Evolutionary conservation across 139 green algal genomes (phyloP).

Genomic region (Chlorella sorokiniana): DNA sequence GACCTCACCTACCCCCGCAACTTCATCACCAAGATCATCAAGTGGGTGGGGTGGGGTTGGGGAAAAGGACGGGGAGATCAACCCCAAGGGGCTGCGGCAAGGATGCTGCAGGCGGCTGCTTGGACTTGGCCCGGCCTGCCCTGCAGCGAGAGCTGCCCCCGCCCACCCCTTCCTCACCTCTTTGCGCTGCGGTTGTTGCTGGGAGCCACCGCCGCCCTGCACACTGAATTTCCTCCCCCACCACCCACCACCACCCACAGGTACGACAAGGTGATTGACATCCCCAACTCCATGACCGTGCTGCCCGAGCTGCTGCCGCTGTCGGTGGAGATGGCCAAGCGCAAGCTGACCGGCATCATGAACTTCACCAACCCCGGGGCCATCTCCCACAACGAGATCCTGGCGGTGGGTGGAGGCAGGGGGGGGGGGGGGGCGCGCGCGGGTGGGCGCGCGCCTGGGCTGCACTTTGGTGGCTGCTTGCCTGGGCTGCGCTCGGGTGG

Average conservation of each 20-base stretch:
- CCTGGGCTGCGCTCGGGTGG: no score
- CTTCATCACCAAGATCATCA: conserved; percentile 99
- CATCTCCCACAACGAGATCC: conserved; percentile 97
- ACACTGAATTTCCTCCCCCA: neutral
- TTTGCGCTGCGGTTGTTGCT: no score
- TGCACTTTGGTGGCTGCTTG: no score
- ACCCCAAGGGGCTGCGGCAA: no score
- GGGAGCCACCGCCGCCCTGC: no score
- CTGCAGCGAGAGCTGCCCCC: neutral
- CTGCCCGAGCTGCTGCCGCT: conserved; percentile 94
- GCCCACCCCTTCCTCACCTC: neutral
- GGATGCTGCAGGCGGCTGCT: neutral
- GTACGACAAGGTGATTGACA: conserved; percentile 82
- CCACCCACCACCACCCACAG: neutral
- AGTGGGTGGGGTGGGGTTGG: conserved; percentile 33
- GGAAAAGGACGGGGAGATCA: no score
- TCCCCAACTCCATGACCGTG: conserved; percentile 98
- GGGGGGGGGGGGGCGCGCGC: no score
- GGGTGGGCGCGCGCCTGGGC: no score
- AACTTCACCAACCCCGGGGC: conserved; percentile 98
- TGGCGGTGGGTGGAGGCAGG: conserved; percentile 79
- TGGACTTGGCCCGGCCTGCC: neutral
- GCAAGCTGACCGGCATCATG: conserved; percentile 92
- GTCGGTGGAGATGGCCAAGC: conserved; percentile 90
- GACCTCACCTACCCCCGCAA: conserved; percentile 93